These are phyloP conservation scores for Trichothecium sympodiale DNA, from an alignment of 2,329 filamentous ascomycete genomes.

Conservation along the genomic window DNA sequence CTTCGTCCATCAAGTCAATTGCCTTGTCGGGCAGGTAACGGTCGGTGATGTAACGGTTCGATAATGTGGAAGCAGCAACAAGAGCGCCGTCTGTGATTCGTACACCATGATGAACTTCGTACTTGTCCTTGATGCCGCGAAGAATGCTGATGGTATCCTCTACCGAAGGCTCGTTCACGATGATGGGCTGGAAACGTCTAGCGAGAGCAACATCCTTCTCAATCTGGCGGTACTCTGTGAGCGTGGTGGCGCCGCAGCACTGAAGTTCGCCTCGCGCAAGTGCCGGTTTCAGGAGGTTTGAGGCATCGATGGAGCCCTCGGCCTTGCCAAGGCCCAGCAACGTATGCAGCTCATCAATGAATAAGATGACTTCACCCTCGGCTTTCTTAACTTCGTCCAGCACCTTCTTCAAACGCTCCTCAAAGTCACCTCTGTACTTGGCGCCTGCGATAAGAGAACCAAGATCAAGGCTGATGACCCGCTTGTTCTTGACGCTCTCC, in stretches of 20 bases:
- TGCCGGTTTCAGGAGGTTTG: slow-evolving; percentile 86
- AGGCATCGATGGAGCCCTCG: slow-evolving; percentile 93
- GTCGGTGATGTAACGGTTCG: slow-evolving; percentile 93
- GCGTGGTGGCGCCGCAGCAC: slow-evolving; percentile 87
- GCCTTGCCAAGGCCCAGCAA: slow-evolving; percentile 87
- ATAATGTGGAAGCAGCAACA: slow-evolving; percentile 83
- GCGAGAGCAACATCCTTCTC: slow-evolving; percentile 94
- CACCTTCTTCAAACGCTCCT: slow-evolving; percentile 84
- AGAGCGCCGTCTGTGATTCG: slow-evolving; percentile 86
- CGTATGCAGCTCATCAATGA: slow-evolving; percentile 90
- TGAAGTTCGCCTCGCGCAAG: slow-evolving; percentile 88
- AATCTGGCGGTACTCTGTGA: slow-evolving; percentile 85
- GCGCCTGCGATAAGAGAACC: slow-evolving; percentile 91
- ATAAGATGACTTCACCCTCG: slow-evolving; percentile 81
- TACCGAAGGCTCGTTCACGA: slow-evolving; percentile 85
- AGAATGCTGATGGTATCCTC: slow-evolving; percentile 92
- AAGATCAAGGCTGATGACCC: slow-evolving; percentile 77
- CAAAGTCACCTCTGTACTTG: slow-evolving; percentile 92
- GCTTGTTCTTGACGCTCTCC: slow-evolving; percentile 90
- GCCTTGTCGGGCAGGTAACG: slow-evolving; percentile 94
- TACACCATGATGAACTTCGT: slow-evolving; percentile 94
- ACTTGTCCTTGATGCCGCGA: slow-evolving; percentile 92
- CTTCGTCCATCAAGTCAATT: slow-evolving; percentile 93
- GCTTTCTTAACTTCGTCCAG: slow-evolving; percentile 85
- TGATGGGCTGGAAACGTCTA: slow-evolving; percentile 84